A percentile compares a stretch with the other conserved stretches of the same genome.
Conservation (phyloP, 108 stramenopile genomes). For the Parmales sp. region DNA sequence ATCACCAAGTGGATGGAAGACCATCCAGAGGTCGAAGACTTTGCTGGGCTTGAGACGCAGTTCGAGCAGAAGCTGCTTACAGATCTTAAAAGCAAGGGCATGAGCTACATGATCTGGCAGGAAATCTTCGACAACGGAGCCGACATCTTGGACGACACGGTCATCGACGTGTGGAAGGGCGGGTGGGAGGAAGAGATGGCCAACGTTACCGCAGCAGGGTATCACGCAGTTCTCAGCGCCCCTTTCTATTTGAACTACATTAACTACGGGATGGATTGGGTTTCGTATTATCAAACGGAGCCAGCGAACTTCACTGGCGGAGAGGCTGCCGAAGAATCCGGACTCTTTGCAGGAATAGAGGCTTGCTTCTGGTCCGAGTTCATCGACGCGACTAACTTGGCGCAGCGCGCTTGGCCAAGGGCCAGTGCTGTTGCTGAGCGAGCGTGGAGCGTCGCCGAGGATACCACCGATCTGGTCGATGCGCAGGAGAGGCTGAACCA, state of each 20-base stretch:
- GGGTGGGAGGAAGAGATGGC: background rate
- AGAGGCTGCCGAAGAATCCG: background rate
- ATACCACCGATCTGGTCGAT: background rate
- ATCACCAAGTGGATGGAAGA: background rate
- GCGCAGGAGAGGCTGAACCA: constrained; percentile 8
- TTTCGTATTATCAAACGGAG: background rate
- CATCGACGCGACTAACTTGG: background rate
- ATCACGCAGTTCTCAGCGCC: background rate
- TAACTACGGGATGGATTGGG: background rate
- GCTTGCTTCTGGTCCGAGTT: constrained; percentile 1
- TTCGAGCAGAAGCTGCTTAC: constrained; percentile 2
- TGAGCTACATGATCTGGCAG: background rate
- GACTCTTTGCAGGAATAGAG: background rate
- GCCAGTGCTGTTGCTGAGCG: background rate
- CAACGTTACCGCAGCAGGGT: background rate
- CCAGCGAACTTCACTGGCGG: background rate
- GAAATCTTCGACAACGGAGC: background rate
- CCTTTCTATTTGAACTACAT: background rate
- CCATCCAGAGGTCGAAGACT: background rate
- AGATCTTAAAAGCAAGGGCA: background rate
- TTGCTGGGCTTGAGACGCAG: background rate
- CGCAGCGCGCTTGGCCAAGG: background rate
- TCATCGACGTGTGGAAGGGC: background rate
- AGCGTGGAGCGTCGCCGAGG: background rate
- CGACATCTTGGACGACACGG: background rate